phyloP scores from a whole-genome alignment of 345 rosid genomes.

The Brassica incana region DNA sequence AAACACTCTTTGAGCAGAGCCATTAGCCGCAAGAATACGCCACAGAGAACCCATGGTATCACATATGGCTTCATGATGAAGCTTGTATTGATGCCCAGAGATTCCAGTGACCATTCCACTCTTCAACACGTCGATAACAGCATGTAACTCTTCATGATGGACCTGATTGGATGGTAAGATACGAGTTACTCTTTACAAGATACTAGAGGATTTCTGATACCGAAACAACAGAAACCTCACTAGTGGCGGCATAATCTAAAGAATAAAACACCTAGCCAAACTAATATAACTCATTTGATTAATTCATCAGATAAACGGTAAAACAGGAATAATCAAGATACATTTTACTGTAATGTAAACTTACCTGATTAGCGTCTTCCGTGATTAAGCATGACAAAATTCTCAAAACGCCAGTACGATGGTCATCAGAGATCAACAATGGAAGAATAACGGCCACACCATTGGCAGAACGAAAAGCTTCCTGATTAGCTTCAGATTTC shows the following conservation, averaged over 20 bases:
- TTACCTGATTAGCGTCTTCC: conserved; percentile 82
- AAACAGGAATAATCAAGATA: conserved; percentile 1
- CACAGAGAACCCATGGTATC: conserved; percentile 96
- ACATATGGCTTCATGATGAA: conserved; percentile 88
- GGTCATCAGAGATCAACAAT: conserved; percentile 66
- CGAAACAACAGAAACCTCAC: conserved; percentile 6
- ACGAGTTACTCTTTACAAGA: conserved; percentile 17
- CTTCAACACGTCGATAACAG: conserved; percentile 87
- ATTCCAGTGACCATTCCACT: conserved; percentile 93
- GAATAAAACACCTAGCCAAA: conserved; percentile 10
- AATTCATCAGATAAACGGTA: conserved; percentile 21
- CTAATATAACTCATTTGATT: conserved; percentile 1
- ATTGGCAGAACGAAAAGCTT: conserved; percentile 79
- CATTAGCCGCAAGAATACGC: conserved; percentile 87
- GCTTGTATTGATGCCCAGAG: conserved; percentile 83
- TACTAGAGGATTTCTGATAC: background rate
- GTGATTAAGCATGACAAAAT: conserved; percentile 81
- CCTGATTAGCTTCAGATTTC: conserved; percentile 81
- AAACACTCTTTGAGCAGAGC: conserved; percentile 81
- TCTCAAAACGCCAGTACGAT: conserved; percentile 85
- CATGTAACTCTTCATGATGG: conserved; percentile 88
- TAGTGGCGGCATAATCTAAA: conserved; percentile 4
- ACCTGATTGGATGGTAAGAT: conserved; percentile 47
- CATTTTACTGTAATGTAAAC: background rate
- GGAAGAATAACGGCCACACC: conserved; percentile 79